Conservation (phyloP, 768 basidiomycete genomes). For the Lanmaoa rubissima region DNA sequence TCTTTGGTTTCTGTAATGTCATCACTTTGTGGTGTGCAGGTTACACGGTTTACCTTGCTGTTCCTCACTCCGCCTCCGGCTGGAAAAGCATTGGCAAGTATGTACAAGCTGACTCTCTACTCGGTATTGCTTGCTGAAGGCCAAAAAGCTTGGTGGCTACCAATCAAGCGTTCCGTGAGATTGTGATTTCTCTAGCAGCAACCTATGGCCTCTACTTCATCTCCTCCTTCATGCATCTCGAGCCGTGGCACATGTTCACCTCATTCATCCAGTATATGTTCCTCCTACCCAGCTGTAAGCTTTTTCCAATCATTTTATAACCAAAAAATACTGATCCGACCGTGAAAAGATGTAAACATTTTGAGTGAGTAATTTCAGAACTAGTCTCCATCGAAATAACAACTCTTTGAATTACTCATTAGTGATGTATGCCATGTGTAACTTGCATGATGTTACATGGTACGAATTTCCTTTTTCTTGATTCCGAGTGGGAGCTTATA, state of each 20-base stretch:
- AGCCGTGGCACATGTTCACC: conserved; percentile 98
- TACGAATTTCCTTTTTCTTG: conserved; percentile 14
- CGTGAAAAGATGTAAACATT: conserved; percentile 65
- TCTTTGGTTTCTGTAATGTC: conserved; percentile 76
- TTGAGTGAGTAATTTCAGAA: conserved; percentile 47
- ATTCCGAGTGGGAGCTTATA: conserved; percentile 2
- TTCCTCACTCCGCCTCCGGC: conserved; percentile 68
- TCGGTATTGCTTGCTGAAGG: conserved; percentile 25
- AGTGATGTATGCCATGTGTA: conserved; percentile 96
- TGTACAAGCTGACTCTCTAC: conserved; percentile 23
- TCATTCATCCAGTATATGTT: conserved; percentile 92
- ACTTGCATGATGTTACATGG: conserved; percentile 84
- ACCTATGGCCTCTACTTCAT: conserved; percentile 86
- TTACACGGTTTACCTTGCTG: conserved; percentile 85
- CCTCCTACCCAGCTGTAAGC: conserved; percentile 72
- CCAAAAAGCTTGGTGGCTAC: conserved; percentile 52
- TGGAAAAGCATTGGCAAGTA: conserved; percentile 76
- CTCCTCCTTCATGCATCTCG: conserved; percentile 82
- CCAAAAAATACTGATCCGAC: conserved; percentile 8
- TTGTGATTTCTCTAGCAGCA: conserved; percentile 74
- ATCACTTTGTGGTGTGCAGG: conserved; percentile 88
- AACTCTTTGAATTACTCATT: background rate
- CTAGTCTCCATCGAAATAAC: background rate
- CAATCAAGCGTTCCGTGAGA: conserved; percentile 76
- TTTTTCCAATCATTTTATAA: background rate